A percentile compares a stretch with the other conserved stretches of the same genome.
phyloP scores from a whole-genome alignment of 2,329 filamentous ascomycete species.

The Fusarium xylarioides region DNA sequence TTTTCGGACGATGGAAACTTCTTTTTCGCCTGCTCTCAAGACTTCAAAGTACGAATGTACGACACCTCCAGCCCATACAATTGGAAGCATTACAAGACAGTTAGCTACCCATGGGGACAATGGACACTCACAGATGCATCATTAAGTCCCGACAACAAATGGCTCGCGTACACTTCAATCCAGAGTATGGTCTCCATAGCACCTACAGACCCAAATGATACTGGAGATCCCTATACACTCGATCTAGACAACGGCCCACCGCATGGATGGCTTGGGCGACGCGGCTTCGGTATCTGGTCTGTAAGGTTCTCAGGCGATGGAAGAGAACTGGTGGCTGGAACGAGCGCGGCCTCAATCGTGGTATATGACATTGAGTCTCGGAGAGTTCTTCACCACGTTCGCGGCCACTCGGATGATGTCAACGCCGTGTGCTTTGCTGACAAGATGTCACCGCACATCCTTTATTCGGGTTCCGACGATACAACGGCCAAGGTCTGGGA shows the following conservation, averaged over 20 bases:
- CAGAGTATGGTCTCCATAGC: slow-evolving; percentile 84
- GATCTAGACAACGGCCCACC: slow-evolving; percentile 62
- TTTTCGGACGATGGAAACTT: slow-evolving; percentile 98
- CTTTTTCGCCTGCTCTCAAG: slow-evolving; percentile 91
- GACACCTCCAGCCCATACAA: slow-evolving; percentile 95
- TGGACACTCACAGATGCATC: slow-evolving; percentile 98
- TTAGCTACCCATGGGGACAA: slow-evolving; percentile 83
- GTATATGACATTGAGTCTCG: slow-evolving; percentile 92
- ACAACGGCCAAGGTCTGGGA: slow-evolving; percentile 97
- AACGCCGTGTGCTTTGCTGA: slow-evolving; percentile 98
- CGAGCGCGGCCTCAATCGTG: slow-evolving; percentile 79
- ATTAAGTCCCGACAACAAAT: slow-evolving; percentile 89
- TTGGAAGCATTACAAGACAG: slow-evolving; percentile 96
- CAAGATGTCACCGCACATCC: slow-evolving; percentile 85
- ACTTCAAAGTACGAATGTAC: slow-evolving; percentile 96
- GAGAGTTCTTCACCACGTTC: slow-evolving; percentile 76
- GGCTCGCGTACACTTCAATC: slow-evolving; percentile 91
- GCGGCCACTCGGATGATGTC: slow-evolving; percentile 86
- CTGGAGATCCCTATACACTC: slow-evolving; percentile 80
- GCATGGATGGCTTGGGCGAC: slow-evolving; percentile 43
- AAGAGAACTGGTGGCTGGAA: slow-evolving; percentile 88
- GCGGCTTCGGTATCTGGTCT: slow-evolving; percentile 79
- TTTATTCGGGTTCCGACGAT: slow-evolving; percentile 97
- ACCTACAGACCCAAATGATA: slow-evolving; percentile 84
- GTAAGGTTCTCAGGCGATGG: slow-evolving; percentile 93